Evolutionary conservation across 371 early-diverging fungal species (phyloP).

Genomic region (Apophysomyces ossiformis): DNA sequence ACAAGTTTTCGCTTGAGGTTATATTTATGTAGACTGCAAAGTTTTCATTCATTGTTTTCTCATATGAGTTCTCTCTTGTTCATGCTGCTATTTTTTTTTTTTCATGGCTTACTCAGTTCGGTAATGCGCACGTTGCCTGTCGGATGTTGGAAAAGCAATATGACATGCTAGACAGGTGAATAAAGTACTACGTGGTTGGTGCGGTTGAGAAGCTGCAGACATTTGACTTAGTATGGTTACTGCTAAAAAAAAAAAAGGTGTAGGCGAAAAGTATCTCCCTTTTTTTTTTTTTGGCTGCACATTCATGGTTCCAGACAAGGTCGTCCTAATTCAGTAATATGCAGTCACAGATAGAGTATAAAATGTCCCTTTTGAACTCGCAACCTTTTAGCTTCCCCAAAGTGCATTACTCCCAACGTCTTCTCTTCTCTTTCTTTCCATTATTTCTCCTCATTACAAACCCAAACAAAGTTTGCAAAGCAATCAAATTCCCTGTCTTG

Average conservation of each 20-base stretch:
- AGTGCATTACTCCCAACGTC: not conserved
- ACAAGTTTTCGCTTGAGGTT: slow-evolving; percentile 89
- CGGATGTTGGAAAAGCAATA: slow-evolving; percentile 83
- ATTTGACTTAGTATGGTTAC: not conserved
- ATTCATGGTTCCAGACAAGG: not conserved
- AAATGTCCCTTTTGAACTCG: slow-evolving; percentile 1
- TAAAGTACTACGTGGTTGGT: slow-evolving; percentile 17
- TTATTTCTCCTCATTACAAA: too few species aligned
- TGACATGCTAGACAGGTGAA: slow-evolving; percentile 83
- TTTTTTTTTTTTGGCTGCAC: not conserved
- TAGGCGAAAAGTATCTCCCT: not conserved
- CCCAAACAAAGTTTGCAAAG: too few species aligned
- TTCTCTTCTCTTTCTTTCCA: slow-evolving; percentile 5
- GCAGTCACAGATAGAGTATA: not conserved
- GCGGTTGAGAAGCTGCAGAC: slow-evolving; percentile 17
- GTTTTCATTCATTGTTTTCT: not conserved
- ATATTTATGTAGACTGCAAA: slow-evolving; percentile 81
- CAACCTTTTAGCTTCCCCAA: not conserved
- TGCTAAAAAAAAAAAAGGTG: not conserved
- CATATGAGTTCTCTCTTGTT: not conserved
- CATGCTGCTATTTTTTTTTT: not conserved
- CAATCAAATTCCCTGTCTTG: too few species aligned
- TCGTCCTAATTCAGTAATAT: not conserved
- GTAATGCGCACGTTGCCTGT: slow-evolving; percentile 85
- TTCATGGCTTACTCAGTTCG: slow-evolving; percentile 64